Evolutionary conservation across 768 basidiomycete genomes (phyloP), one percentile per base, ranked within the genome.

Genomic region (Tricholoma sp.): DNA sequence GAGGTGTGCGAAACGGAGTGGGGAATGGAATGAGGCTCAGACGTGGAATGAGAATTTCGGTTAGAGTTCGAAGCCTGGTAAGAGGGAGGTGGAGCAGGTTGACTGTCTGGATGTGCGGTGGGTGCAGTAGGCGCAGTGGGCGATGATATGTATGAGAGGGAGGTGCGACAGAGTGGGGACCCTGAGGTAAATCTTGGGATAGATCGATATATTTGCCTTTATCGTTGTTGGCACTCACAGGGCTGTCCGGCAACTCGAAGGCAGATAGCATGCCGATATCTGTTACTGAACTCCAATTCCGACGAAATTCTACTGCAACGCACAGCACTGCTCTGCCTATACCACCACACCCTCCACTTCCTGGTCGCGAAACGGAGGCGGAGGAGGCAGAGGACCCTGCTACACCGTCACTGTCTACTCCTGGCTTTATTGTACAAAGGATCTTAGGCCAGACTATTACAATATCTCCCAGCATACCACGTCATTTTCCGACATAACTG

Each of bases 191-290:
- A 52, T 58, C 52, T 37, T 34, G 61, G 18, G 52, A 54, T 37
- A 56, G 60, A 36, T 55, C 59, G 10, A 20, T 50, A n/a, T 67
- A 57, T 50, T 61, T 61, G 10, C 59, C 61, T 52, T 61, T 67
- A 41, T 61, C 59, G 29, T 63, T 64, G 58, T 68, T 68, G 17
- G 62, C 58, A n/a, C 60, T 65, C 15, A 66, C 66, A 50, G 62
- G 65, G 33, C 69, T 60, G 24, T 69, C 51, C 13, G 74, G 70
- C 12, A 76, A 48, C 52, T 74, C 72, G 20, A 76, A 62, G 42
- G 68, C 66, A 49, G 80, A 84, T 48, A 85, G 82, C 55, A 70
- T 83, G 36, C 80, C 81, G 1, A 72, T 80, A 55, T 80, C 81
- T 13, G 75, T 80, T n/a, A 79, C 80, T 2, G 81, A 83, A 10